A percentile compares a stretch with the other conserved stretches of the same genome.
These are phyloP conservation scores for Bothriochloa decipiens DNA, from an alignment of 176 grass and related monocot genomes.

Conservation along the genomic window DNA sequence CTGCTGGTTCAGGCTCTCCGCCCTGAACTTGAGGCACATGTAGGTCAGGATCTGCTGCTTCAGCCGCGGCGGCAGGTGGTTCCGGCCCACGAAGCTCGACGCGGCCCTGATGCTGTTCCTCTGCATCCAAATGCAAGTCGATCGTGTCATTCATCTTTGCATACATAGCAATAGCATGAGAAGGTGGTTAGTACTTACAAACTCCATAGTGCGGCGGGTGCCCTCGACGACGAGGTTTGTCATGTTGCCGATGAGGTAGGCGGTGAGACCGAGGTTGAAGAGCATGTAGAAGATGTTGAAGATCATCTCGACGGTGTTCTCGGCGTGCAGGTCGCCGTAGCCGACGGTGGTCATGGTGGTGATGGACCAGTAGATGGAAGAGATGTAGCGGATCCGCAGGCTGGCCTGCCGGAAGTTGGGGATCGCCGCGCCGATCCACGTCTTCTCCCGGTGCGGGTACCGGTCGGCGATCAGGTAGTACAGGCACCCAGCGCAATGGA, in stretches of 20 bases:
- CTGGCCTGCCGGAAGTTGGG: constrained; percentile 84
- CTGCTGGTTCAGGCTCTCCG: constrained; percentile 95
- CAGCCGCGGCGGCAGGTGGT: constrained; percentile 73
- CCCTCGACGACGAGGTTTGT: constrained; percentile 99
- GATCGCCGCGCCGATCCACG: constrained; percentile 89
- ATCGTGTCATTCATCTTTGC: neutral
- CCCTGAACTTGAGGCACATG: constrained; percentile 96
- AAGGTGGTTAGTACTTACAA: constrained; percentile 51
- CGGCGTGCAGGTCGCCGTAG: constrained; percentile 90
- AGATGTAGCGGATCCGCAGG: constrained; percentile 85
- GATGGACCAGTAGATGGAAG: constrained; percentile 92
- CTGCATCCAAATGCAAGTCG: constrained; percentile 30
- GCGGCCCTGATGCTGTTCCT: constrained; percentile 85
- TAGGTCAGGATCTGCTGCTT: constrained; percentile 90
- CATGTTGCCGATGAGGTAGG: constrained; percentile 99
- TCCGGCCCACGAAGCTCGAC: constrained; percentile 82
- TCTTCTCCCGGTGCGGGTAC: constrained; percentile 79
- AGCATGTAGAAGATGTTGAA: constrained; percentile 99
- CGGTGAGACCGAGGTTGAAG: constrained; percentile 89
- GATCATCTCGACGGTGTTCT: constrained; percentile 93
- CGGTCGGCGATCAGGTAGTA: constrained; percentile 86
- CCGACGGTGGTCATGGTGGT: constrained; percentile 99
- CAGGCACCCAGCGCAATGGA: constrained; percentile 84
- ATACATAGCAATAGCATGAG: too few species aligned
- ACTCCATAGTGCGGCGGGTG: constrained; percentile 96